Conservation (phyloP, 2,329 filamentous ascomycete species). For the Dactylellina parvicollis region DNA sequence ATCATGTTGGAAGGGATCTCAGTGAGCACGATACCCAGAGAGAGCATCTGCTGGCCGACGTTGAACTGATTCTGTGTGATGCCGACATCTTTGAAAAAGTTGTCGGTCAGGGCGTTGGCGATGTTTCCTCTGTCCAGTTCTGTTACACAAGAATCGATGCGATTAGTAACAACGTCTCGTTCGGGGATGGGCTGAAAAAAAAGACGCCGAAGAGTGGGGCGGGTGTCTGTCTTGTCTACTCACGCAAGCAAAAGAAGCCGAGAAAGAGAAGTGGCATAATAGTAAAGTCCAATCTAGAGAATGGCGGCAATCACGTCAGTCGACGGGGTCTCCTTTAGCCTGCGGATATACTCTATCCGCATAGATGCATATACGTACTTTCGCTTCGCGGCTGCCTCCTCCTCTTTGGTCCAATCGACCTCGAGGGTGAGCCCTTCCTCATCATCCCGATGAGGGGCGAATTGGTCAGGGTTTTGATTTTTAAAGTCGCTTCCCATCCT, state of each 20-base stretch:
- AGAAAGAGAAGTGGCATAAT: slow-evolving; percentile 66
- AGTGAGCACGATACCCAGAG: slow-evolving; percentile 65
- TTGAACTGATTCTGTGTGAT: slow-evolving; percentile 68
- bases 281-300: slow-evolving; percentile 63
- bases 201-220: not conserved
- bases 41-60: slow-evolving; percentile 67
- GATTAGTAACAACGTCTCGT: too few species aligned
- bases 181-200: too few species aligned
- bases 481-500: slow-evolving; percentile 45
- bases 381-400: slow-evolving; percentile 48
- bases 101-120: slow-evolving; percentile 67
- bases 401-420: slow-evolving; percentile 47
- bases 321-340: slow-evolving; percentile 3
- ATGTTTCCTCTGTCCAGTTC: slow-evolving; percentile 63
- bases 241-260: slow-evolving; percentile 65
- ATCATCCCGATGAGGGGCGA: slow-evolving; percentile 39
- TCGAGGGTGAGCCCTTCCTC: slow-evolving; percentile 33
- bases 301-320: slow-evolving; percentile 30
- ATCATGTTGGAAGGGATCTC: slow-evolving; percentile 68
- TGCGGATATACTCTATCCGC: slow-evolving; percentile 4
- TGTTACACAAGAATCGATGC: slow-evolving; percentile 58
- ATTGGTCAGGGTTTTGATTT: slow-evolving; percentile 33
- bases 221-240: slow-evolving; percentile 31
- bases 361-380: slow-evolving; percentile 36
- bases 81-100: slow-evolving; percentile 65